phyloP scores from a whole-genome alignment of 306 rosid genomes.

The Arachis stenosperma region DNA sequence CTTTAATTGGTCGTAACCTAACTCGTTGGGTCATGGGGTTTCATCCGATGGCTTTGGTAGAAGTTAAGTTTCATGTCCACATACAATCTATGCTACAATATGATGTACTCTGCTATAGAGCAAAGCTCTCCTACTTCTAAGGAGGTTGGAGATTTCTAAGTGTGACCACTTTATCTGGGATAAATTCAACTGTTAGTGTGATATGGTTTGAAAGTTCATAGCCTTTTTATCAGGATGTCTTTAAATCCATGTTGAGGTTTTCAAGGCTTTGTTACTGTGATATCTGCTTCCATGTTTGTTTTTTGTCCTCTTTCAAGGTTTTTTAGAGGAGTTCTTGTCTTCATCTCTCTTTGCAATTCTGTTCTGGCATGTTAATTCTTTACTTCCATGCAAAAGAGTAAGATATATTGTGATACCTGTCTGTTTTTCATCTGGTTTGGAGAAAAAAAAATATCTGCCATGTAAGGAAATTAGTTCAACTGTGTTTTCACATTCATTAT shows the following conservation, averaged over 20 bases:
- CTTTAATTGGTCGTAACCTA: not conserved
- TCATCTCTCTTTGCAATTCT: not conserved
- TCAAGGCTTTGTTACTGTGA: not conserved
- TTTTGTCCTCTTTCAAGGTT: not conserved
- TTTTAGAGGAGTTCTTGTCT: not conserved
- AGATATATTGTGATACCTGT: conserved; percentile 9
- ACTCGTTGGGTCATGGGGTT: not conserved
- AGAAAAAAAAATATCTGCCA: not conserved
- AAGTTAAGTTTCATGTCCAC: not conserved
- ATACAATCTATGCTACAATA: not conserved
- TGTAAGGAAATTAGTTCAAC: conserved; percentile 13
- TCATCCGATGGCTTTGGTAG: not conserved
- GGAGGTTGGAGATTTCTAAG: not conserved
- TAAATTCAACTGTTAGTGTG: not conserved
- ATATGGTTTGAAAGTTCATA: not conserved
- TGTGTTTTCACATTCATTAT: conserved; percentile 33
- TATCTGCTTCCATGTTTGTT: not conserved
- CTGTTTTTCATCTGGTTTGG: conserved; percentile 13
- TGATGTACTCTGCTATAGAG: not conserved
- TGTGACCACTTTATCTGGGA: not conserved
- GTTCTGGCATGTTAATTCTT: not conserved
- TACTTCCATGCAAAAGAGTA: not conserved
- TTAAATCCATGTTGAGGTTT: not conserved
- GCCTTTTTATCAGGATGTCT: not conserved
- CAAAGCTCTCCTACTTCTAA: not conserved